Percentiles rank a stretch among this genome's conserved stretches.
phyloP scores from a whole-genome alignment of 192 early-diverging fungal species.

The Funneliformis mosseae region DNA sequence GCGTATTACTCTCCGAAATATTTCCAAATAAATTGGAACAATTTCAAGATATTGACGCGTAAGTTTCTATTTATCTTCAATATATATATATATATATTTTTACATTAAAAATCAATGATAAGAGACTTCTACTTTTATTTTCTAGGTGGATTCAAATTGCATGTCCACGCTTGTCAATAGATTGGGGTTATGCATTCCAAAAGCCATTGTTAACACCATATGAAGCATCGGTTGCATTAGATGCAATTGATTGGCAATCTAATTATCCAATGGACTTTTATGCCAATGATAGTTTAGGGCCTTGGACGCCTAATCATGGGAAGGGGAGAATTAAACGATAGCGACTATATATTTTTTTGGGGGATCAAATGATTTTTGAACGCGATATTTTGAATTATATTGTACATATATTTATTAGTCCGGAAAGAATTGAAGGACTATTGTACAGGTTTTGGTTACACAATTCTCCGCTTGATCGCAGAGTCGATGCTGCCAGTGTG shows the following conservation, averaged over 20 bases:
- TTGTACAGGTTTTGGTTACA: no score
- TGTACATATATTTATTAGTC: not conserved
- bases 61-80: no score
- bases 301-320: slow-evolving; percentile 93
- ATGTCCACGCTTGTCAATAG: slow-evolving; percentile 95
- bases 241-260: slow-evolving; percentile 75
- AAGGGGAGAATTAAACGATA: slow-evolving; percentile 16
- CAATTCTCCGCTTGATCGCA: no score
- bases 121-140: slow-evolving; percentile 7
- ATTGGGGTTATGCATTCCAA: slow-evolving; percentile 97
- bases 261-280: slow-evolving; percentile 99
- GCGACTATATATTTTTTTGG: not conserved
- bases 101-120: not conserved
- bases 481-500: no score
- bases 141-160: slow-evolving; percentile 92
- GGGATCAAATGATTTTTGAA: no score
- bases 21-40: slow-evolving; percentile 90
- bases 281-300: slow-evolving; percentile 83
- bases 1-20: slow-evolving; percentile 91
- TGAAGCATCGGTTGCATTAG: slow-evolving; percentile 89
- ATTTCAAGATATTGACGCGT: slow-evolving; percentile 83
- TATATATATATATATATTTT: no score
- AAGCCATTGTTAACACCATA: slow-evolving; percentile 94
- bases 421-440: no score
- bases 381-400: no score